phyloP scores from a whole-genome alignment of 78 protist genomes.

The Dictyostelium firmibasis region DNA sequence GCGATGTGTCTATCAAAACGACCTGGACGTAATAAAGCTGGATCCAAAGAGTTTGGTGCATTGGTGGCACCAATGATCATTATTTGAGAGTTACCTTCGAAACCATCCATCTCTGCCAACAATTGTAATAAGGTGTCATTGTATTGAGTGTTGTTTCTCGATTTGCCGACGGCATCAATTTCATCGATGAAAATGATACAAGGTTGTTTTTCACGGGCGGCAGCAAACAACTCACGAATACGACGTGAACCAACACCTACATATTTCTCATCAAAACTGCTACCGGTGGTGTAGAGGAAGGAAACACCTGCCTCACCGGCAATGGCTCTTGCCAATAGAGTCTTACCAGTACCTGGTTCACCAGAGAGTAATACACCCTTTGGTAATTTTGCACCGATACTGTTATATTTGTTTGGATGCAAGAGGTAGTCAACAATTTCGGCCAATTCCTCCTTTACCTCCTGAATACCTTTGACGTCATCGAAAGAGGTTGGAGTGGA shows the following conservation, averaged over 20 bases:
- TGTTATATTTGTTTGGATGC: slow-evolving; percentile 87
- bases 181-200: slow-evolving; percentile 97
- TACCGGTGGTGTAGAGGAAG: slow-evolving; percentile 89
- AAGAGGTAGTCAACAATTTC: slow-evolving; percentile 92
- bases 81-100: slow-evolving; percentile 70
- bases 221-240: slow-evolving; percentile 91
- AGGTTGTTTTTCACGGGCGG: slow-evolving; percentile 87
- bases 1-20: slow-evolving; percentile 95
- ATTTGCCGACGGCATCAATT: slow-evolving; percentile 95
- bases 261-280: slow-evolving; percentile 95
- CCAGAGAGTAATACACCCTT: slow-evolving; percentile 93
- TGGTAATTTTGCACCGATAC: slow-evolving; percentile 95
- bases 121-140: slow-evolving; percentile 93
- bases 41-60: slow-evolving; percentile 92
- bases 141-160: slow-evolving; percentile 51
- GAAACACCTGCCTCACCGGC: slow-evolving; percentile 96
- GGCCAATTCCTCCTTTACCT: slow-evolving; percentile 88
- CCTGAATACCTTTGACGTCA: slow-evolving; percentile 88
- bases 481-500: slow-evolving; percentile 24
- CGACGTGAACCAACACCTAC: slow-evolving; percentile 98
- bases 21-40: slow-evolving; percentile 98
- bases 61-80: slow-evolving; percentile 97
- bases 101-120: slow-evolving; percentile 91
- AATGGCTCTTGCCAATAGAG: slow-evolving; percentile 96
- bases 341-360: slow-evolving; percentile 98